Evolutionary conservation across 257 asterid species (phyloP), one percentile per base, ranked within the genome.

Genomic region (Fraxinus quadrangulata): DNA sequence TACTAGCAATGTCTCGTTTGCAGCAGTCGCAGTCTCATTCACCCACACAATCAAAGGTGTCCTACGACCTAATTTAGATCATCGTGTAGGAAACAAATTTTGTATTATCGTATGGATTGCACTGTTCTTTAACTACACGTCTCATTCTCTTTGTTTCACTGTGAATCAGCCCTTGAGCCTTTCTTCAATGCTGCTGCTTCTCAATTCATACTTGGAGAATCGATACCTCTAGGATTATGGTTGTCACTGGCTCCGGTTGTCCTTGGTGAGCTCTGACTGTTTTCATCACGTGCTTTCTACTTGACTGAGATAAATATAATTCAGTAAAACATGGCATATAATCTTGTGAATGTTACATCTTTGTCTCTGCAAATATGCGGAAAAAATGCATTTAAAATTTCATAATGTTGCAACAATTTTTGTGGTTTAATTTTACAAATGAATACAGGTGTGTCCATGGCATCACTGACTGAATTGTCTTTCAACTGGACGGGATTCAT

Each of bases 111-210:
- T 17, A 51, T 8, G 13, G 19, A 16, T n/a, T 69, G 28, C 66
- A 7, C n/a, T 21, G 74, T 61, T 66, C 26, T 49, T 78, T 36
- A 31, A 16, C 3, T 51, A 49, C 13, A 17, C 10, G 4, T 71
- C 65, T 54, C 26, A 6, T 54, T 54, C 26, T 54, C 26, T 54
- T 24, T 78, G 47, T 63, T 67, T 56, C 2, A 4, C 26, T 82
- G 56, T 73, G 82, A 34, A 81, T 87, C 90, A 96, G 98, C 99
- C 14, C 97, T 96, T 12, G 99, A 96, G 92, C 99, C 99, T 39
- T 93, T 96, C 92, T 96, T 96, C 93, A 96, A 96, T 76, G 98
- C 98, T 67, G 93, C 96, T 74, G 98, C 98, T 4, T 96, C 99
- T 75, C 98, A 96, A 77, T 96, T 96, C 88, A 75, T 96, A 68